These are phyloP conservation scores for Beauveria sp. DNA, from an alignment of 2,329 filamentous ascomycete species.

Conservation along the genomic window DNA sequence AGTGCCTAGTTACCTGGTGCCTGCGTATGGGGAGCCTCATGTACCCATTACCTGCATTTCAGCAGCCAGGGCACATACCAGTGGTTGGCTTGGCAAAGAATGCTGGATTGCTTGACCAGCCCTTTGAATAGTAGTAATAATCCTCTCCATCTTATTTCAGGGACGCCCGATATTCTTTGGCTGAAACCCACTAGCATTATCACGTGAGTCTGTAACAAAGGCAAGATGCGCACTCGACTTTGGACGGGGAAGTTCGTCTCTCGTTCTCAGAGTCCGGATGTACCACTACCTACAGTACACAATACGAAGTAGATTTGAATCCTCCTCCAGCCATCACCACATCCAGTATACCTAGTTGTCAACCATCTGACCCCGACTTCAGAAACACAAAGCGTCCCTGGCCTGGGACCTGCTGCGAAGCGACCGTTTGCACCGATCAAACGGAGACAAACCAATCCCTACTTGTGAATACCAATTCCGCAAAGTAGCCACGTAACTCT, in stretches of 20 bases:
- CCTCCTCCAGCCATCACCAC: neutral
- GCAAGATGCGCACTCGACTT: neutral
- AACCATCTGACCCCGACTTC: neutral
- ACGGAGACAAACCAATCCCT: too few species aligned
- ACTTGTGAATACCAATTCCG: too few species aligned
- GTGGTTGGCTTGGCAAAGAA: neutral
- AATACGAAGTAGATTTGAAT: too few species aligned
- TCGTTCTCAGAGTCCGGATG: neutral
- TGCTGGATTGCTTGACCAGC: neutral
- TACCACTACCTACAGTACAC: too few species aligned
- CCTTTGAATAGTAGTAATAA: neutral
- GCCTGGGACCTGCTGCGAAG: neutral
- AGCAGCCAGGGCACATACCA: neutral
- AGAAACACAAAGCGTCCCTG: neutral
- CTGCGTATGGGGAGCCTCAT: too few species aligned
- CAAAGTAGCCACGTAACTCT: neutral
- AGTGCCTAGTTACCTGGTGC: too few species aligned
- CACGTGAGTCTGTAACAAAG: constrained; percentile 1
- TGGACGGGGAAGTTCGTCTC: neutral
- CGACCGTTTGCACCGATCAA: too few species aligned
- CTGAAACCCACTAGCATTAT: neutral
- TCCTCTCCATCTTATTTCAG: neutral
- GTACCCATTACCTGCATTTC: too few species aligned
- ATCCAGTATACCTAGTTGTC: neutral
- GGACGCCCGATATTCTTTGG: neutral